phyloP scores from a whole-genome alignment of 2,329 filamentous ascomycete species.

The Emergomyces pasteurianus region DNA sequence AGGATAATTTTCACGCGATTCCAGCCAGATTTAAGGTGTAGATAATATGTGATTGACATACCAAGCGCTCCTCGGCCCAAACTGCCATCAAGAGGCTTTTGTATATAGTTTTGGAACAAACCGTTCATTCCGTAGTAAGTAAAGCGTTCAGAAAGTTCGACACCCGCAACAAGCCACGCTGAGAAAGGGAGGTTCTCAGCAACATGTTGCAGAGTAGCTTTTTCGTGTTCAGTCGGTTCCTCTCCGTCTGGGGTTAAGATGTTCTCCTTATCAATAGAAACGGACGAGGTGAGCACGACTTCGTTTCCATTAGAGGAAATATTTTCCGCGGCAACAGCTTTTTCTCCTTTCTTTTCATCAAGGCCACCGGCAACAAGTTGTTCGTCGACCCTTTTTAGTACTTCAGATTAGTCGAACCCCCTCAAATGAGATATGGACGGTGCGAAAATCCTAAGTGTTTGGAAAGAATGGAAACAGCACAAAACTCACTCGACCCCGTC shows the following conservation, averaged over 20 bases:
- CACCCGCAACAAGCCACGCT: conserved; percentile 45
- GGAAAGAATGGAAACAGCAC: no score
- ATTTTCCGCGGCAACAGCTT: background rate
- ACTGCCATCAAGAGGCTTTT: conserved; percentile 28
- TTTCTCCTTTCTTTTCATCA: conserved; percentile 3
- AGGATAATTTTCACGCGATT: background rate
- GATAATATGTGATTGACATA: conserved; percentile 9
- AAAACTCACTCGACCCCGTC: background rate
- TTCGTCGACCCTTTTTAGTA: background rate
- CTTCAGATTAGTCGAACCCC: background rate
- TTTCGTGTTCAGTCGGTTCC: conserved; percentile 44
- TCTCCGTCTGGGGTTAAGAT: conserved; percentile 34
- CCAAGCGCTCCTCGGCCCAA: conserved; percentile 31
- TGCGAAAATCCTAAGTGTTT: background rate
- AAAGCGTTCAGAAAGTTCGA: conserved; percentile 48
- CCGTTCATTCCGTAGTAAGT: conserved; percentile 46
- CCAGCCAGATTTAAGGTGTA: background rate
- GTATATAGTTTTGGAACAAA: conserved; percentile 46
- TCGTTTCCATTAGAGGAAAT: background rate
- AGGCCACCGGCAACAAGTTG: background rate
- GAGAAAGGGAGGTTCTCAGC: conserved; percentile 44
- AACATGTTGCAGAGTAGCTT: conserved; percentile 39
- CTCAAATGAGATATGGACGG: background rate
- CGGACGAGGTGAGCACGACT: background rate
- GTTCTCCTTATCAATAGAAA: conserved; percentile 1